phyloP scores from a whole-genome alignment of 1,284 basidiomycete genomes.

The Polyporus tsugae region DNA sequence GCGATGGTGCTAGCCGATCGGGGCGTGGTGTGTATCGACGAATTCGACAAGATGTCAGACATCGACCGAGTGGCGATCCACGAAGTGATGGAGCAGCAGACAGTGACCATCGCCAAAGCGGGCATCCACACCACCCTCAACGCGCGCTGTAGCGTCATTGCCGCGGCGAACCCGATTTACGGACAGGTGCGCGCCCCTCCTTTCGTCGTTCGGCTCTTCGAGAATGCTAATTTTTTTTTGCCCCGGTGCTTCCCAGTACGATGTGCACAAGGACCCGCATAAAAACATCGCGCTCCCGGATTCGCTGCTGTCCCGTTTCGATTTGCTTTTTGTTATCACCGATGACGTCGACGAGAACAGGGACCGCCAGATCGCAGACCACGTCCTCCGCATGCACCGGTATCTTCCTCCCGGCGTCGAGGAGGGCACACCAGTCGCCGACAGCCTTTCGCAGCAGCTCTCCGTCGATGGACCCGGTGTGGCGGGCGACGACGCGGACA shows the following conservation, averaged over 20 bases:
- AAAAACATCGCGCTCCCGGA: conserved; percentile 99
- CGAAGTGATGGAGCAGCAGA: conserved; percentile 99
- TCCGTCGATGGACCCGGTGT: conserved; percentile 81
- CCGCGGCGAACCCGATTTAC: conserved; percentile 99
- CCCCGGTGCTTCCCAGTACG: conserved; percentile 75
- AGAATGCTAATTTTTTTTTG: background rate
- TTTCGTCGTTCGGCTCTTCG: background rate
- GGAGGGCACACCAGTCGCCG: conserved; percentile 90
- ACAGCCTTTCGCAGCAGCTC: conserved; percentile 89
- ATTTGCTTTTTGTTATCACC: conserved; percentile 97
- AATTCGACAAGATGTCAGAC: conserved; percentile 99
- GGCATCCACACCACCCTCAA: conserved; percentile 99
- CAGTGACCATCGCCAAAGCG: conserved; percentile 99
- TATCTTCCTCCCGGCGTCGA: conserved; percentile 97
- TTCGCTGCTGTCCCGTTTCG: conserved; percentile 98
- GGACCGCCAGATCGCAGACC: conserved; percentile 96
- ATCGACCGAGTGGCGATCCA: conserved; percentile 99
- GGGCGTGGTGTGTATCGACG: conserved; percentile 99
- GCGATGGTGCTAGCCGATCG: conserved; percentile 99
- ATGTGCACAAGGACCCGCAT: conserved; percentile 99
- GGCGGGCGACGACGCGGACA: conserved; percentile 62
- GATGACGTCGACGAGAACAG: conserved; percentile 97
- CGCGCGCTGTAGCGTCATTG: conserved; percentile 96
- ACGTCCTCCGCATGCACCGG: conserved; percentile 97
- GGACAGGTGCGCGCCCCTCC: conserved; percentile 74